Percentiles rank a stretch among this genome's conserved stretches.
Evolutionary conservation across 2,329 filamentous ascomycete genomes (phyloP).

Genomic region (Venturia carpophila): DNA sequence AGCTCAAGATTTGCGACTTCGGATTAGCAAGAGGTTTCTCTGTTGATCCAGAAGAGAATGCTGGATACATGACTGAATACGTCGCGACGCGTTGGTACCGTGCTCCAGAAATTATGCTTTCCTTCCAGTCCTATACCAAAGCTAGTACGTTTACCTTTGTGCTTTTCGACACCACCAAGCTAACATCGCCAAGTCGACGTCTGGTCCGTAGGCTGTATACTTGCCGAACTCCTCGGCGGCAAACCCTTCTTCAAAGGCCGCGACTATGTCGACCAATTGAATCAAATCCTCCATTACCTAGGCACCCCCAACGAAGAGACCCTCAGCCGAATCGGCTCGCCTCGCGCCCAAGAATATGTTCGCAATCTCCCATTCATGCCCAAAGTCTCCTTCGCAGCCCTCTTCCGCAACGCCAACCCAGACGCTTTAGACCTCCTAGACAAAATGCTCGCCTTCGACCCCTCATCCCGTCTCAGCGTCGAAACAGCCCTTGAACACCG

Average conservation of each 20-base stretch:
- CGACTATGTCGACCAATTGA: conserved; percentile 98
- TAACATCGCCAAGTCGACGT: conserved; percentile 66
- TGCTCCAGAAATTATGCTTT: conserved; percentile 98
- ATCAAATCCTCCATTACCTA: conserved; percentile 97
- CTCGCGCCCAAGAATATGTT: conserved; percentile 95
- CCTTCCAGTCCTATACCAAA: conserved; percentile 99
- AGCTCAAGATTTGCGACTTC: conserved; percentile 99
- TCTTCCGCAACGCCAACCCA: conserved; percentile 92
- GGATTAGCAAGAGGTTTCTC: conserved; percentile 94
- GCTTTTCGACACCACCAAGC: background rate
- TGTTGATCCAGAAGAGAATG: conserved; percentile 94
- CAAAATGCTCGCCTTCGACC: conserved; percentile 96
- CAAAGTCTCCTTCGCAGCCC: conserved; percentile 78
- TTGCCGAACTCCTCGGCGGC: conserved; percentile 90
- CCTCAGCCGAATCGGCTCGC: conserved; percentile 84
- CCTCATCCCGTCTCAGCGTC: conserved; percentile 83
- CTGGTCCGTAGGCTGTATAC: conserved; percentile 97
- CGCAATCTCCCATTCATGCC: conserved; percentile 92
- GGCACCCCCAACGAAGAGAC: conserved; percentile 96
- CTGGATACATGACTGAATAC: conserved; percentile 99
- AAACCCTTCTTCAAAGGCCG: conserved; percentile 98
- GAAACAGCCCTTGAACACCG: conserved; percentile 93
- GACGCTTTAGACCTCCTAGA: conserved; percentile 93
- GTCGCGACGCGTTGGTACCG: conserved; percentile 98
- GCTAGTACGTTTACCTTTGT: conserved; percentile 64